Evolutionary conservation across 2,329 filamentous ascomycete genomes (phyloP).

Genomic region (Aspergillus ustus): DNA sequence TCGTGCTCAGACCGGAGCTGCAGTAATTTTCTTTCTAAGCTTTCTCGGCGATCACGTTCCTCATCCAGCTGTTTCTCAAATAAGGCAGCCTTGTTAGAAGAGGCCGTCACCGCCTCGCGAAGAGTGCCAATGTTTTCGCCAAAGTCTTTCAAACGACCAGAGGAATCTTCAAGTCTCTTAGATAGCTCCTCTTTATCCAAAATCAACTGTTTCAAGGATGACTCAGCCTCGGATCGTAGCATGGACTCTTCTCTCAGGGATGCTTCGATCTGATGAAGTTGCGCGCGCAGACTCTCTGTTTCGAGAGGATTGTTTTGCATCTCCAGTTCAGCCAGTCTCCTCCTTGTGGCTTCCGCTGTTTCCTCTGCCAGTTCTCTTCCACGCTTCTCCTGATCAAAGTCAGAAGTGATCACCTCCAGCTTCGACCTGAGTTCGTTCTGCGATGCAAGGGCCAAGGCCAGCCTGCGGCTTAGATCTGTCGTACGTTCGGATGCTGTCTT

Average conservation of each 20-base stretch:
- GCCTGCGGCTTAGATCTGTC: slow-evolving; percentile 76
- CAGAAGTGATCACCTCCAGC: slow-evolving; percentile 69
- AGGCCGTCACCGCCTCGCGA: slow-evolving; percentile 76
- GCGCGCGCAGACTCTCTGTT: slow-evolving; percentile 80
- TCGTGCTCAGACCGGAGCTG: slow-evolving; percentile 85
- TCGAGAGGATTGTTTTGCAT: slow-evolving; percentile 82
- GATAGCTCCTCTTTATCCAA: slow-evolving; percentile 84
- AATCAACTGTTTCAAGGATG: slow-evolving; percentile 73
- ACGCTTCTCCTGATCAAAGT: slow-evolving; percentile 79
- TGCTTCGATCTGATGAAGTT: slow-evolving; percentile 79
- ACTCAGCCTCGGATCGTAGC: slow-evolving; percentile 74
- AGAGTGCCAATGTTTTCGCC: slow-evolving; percentile 73
- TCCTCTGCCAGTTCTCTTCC: slow-evolving; percentile 87
- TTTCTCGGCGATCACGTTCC: slow-evolving; percentile 76
- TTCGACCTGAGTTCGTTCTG: slow-evolving; percentile 82
- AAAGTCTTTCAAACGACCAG: slow-evolving; percentile 71
- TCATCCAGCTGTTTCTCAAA: slow-evolving; percentile 79
- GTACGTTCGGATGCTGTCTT: slow-evolving; percentile 64
- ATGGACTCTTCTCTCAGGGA: slow-evolving; percentile 80
- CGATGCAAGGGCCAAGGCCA: slow-evolving; percentile 77
- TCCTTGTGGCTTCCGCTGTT: slow-evolving; percentile 79
- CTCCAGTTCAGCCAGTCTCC: slow-evolving; percentile 82
- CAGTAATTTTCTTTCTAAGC: slow-evolving; percentile 74
- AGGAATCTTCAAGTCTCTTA: slow-evolving; percentile 68
- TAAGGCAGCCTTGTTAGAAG: slow-evolving; percentile 73